A percentile compares a stretch with the other conserved stretches of the same genome.
These are phyloP conservation scores for Neofusicoccum sp. DNA, from an alignment of 2,329 filamentous ascomycete genomes.

Conservation along the genomic window DNA sequence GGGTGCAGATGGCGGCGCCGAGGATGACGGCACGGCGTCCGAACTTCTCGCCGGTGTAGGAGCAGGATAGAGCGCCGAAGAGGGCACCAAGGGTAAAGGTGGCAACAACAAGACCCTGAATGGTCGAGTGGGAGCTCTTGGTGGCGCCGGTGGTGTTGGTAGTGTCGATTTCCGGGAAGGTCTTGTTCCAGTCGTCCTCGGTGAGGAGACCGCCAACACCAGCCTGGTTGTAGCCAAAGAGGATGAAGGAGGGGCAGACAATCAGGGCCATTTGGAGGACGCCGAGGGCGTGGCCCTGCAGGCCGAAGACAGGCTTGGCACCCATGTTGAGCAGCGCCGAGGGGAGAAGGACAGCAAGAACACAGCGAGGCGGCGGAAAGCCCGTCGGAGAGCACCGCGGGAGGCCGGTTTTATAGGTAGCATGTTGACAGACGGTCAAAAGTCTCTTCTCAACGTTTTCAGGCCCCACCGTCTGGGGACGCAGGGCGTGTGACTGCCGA, in stretches of 20 bases:
- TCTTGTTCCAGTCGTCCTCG: conserved; percentile 39
- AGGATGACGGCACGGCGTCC: conserved; percentile 48
- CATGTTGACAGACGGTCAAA: neutral
- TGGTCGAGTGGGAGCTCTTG: conserved; percentile 45
- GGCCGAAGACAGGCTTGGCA: conserved; percentile 30
- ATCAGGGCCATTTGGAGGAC: conserved; percentile 37
- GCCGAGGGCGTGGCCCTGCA: conserved; percentile 29
- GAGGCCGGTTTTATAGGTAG: conserved; percentile 5
- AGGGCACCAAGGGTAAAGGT: conserved; percentile 49
- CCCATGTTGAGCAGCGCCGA: conserved; percentile 49
- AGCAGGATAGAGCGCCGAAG: conserved; percentile 47
- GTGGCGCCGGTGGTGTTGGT: conserved; percentile 41
- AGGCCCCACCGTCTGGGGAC: conserved; percentile 4
- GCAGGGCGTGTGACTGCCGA: neutral
- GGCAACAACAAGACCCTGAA: conserved; percentile 47
- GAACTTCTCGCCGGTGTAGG: conserved; percentile 45
- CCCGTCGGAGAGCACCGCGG: neutral
- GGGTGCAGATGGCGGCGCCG: conserved; percentile 38
- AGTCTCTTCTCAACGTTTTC: neutral
- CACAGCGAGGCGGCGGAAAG: neutral
- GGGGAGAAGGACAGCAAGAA: neutral
- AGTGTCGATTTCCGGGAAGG: conserved; percentile 53
- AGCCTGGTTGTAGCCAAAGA: conserved; percentile 55
- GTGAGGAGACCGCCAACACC: conserved; percentile 50
- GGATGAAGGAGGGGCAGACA: conserved; percentile 44